Percentiles rank a stretch among this genome's conserved stretches.
phyloP scores from a whole-genome alignment of 2,329 filamentous ascomycete species.

The Exophiala lecanii-corni region DNA sequence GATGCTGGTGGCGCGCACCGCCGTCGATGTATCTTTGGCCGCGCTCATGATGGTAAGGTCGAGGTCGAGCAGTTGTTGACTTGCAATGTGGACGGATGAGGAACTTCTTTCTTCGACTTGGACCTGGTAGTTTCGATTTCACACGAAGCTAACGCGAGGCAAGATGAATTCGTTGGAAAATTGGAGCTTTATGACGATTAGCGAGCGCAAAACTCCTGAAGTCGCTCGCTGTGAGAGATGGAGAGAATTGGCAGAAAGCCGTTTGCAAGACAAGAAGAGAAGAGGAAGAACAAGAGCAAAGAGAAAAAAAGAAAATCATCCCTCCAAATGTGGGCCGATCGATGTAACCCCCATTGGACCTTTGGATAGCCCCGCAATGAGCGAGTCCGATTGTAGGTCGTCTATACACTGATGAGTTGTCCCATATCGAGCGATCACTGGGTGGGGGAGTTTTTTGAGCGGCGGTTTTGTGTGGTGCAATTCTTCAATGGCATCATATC shows the following conservation, averaged over 20 bases:
- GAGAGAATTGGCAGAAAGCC: conserved; percentile 3
- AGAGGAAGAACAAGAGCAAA: conserved; percentile 6
- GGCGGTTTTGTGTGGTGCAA: too few species aligned
- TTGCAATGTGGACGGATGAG: conserved; percentile 16
- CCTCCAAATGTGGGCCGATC: background rate
- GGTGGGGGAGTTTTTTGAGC: too few species aligned
- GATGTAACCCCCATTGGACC: background rate
- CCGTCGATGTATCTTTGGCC: conserved; percentile 16
- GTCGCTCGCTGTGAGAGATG: conserved; percentile 45
- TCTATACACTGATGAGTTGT: too few species aligned
- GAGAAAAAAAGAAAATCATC: background rate
- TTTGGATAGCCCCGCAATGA: too few species aligned
- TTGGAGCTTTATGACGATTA: conserved; percentile 45
- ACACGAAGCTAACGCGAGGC: conserved; percentile 27
- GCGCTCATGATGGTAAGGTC: conserved; percentile 17
- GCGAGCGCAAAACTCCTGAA: conserved; percentile 57
- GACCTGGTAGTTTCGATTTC: conserved; percentile 11
- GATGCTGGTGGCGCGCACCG: conserved; percentile 21
- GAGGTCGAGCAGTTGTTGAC: conserved; percentile 3
- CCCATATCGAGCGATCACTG: too few species aligned
- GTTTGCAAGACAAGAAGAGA: conserved; percentile 5
- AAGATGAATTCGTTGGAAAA: conserved; percentile 11
- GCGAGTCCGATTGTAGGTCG: too few species aligned
- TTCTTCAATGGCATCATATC: too few species aligned
- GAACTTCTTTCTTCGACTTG: too few species aligned